Evolutionary conservation across 2,329 filamentous ascomycete genomes (phyloP), one percentile per base, ranked within the genome.

Genomic region (Leptographium galeiforme): DNA sequence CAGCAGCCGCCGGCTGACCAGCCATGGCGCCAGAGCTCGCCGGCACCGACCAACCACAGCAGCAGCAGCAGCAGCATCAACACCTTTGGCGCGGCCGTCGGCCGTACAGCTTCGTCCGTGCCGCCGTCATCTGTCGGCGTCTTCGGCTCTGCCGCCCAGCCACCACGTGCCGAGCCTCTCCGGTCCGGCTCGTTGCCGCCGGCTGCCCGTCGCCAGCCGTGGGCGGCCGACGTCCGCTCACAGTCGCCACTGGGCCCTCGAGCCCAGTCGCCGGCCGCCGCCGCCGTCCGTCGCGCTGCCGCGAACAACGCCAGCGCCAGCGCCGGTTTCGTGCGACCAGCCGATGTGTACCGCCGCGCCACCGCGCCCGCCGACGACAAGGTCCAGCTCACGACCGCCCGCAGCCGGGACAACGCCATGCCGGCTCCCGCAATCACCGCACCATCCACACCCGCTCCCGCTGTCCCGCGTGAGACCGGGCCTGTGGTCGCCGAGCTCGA

Each of bases 321-420:
- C 14, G 38, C 38, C 19, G 76, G 82, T 0, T 82, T 91, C 59
- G 74, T 89, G 53, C 76, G 85, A 40, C 86, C 88, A 2, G 78
- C 84, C 13, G 87, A 94, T 59, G 84, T 90, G 44, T 90, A 91
- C 64, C 84, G 78, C 62, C 79, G 84, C 7, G 74, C 84, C 39
- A 5, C 84, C 39, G 2, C 16, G 32, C 33, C 46, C 33, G 18
- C 8, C 46, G 34, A 48, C 2, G 46, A 48, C 32, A 36, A 16
- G n/a, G 16, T 12, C 16, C 11, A 32, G 16, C n/a, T 16, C 13
- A 2, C 40, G 40, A 10, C 8, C 40, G 16, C 14, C 40, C 40
- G 40, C 8, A 19, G 14, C 40, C 8, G 40, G 14, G 13, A 19
- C 2, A 10, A 43, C 40, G 4, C 40, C 14, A 10, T 46, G 43